phyloP scores from a whole-genome alignment of 1,139 yeast genomes.

The Hemisphaericaspora xylofermentans region DNA sequence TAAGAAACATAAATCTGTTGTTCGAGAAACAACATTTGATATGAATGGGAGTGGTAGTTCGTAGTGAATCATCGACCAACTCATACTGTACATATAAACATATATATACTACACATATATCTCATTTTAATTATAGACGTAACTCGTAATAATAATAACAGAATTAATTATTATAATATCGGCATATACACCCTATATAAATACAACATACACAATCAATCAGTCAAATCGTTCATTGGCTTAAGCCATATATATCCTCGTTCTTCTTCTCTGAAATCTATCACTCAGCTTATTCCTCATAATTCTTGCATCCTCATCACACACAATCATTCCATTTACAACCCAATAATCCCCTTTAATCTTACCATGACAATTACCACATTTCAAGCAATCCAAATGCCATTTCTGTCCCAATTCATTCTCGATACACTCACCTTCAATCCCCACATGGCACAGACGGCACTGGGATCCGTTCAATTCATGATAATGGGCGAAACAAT shows the following conservation, averaged over 20 bases:
- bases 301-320: conserved; percentile 44
- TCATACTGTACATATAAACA: neutral
- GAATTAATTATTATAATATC: neutral
- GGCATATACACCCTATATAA: neutral
- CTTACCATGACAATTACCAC: conserved; percentile 47
- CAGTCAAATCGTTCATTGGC: neutral
- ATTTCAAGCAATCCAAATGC: conserved; percentile 62
- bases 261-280: conserved; percentile 46
- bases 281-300: conserved; percentile 31
- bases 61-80: neutral
- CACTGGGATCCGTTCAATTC: conserved; percentile 73
- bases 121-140: neutral
- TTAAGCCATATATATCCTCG: conserved; percentile 22
- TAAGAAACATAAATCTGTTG: neutral
- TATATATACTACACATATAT: neutral
- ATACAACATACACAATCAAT: neutral
- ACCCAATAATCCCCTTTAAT: conserved; percentile 59
- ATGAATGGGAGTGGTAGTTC: neutral
- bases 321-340: conserved; percentile 48
- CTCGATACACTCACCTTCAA: conserved; percentile 90
- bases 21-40: conserved; percentile 1
- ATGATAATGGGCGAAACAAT: conserved; percentile 83
- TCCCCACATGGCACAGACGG: conserved; percentile 65
- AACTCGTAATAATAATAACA: neutral
- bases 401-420: conserved; percentile 66